Conservation (phyloP, 2,329 filamentous ascomycete species). For the Pseudogymnoascus sp. region DNA sequence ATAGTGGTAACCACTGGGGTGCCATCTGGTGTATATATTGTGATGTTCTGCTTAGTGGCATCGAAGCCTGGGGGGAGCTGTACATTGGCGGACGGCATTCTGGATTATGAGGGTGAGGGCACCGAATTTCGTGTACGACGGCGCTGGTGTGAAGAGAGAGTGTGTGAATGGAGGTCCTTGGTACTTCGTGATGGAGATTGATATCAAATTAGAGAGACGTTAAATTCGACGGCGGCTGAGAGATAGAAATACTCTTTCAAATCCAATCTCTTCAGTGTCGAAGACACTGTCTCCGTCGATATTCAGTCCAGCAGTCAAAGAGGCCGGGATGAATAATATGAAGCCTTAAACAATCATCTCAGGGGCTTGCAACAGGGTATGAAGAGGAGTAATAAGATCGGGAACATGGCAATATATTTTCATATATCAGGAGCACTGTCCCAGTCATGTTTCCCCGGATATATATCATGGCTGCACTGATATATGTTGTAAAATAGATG, state of each 20-base stretch:
- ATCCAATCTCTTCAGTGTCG: neutral
- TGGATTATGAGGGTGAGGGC: neutral
- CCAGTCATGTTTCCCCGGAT: neutral
- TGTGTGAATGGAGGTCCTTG: neutral
- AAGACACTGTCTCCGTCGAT: slow-evolving; percentile 3
- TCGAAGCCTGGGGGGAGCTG: neutral
- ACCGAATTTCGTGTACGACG: neutral
- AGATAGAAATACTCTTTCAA: slow-evolving; percentile 5
- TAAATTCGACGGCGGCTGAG: neutral
- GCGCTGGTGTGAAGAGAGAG: neutral
- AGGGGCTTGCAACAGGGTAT: neutral
- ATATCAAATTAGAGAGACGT: neutral
- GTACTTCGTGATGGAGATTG: neutral
- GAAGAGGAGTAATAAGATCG: neutral
- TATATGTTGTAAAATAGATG: neutral
- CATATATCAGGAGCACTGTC: neutral
- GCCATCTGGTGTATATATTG: neutral
- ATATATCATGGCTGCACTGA: neutral
- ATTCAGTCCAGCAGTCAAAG: neutral
- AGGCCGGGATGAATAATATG: neutral
- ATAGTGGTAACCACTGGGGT: neutral
- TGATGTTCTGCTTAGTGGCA: neutral
- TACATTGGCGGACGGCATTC: neutral
- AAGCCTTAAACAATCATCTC: slow-evolving; percentile 4
- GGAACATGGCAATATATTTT: neutral